Base-by-base conservation (phyloP, 352 stramenopile species). In the Globisporangium solare region DNA sequence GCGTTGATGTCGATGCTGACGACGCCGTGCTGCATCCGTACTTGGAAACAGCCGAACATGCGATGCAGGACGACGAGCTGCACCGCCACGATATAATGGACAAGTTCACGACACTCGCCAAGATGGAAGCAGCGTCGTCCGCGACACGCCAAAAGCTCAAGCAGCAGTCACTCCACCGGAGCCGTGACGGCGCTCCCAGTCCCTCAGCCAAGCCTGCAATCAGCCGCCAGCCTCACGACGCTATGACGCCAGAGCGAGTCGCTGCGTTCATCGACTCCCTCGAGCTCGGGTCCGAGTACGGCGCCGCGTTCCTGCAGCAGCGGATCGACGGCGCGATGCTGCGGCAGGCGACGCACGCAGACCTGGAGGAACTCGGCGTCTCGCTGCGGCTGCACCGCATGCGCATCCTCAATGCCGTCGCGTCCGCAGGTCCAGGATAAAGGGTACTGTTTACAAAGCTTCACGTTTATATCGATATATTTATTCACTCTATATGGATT, bases 331-430 rank as follows among this genome's bases (percentile, higher is more conserved):
- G 83, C 10, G 51, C 55, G 18, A 51, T 92, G n/a, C 60, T 92
- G 13, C 45, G 58, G 1, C 76, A 86, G 43, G 77, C 79, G 3
- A 83, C 69, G 1, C 67, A 86, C 15, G 53, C 48, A 6, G 81
- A 94, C 37, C 56, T 94, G 0, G 66, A 87, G 40, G 81, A 94
- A 42, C 64, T 94, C 31, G 83, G 83, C 27, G 66, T 94, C 37
- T 40, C 27, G 15, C 73, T 90, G 46, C 78, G 81, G 14, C 54
- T 94, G 52, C 83, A 94, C 40, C 83, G 83, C 22, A 54, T 91
- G 49, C 82, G 81, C 51, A 89, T 94, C 51, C 56, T 94, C 1
- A 62, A 80, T 4, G 70, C 73, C 0, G 54, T 80, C 45, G 27
- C 21, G 15, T 35, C 21, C 35, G 22, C 22, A 50, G 27, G 1